Evolutionary conservation across 768 basidiomycete species (phyloP).

Genomic region (Russula dissimulans): DNA sequence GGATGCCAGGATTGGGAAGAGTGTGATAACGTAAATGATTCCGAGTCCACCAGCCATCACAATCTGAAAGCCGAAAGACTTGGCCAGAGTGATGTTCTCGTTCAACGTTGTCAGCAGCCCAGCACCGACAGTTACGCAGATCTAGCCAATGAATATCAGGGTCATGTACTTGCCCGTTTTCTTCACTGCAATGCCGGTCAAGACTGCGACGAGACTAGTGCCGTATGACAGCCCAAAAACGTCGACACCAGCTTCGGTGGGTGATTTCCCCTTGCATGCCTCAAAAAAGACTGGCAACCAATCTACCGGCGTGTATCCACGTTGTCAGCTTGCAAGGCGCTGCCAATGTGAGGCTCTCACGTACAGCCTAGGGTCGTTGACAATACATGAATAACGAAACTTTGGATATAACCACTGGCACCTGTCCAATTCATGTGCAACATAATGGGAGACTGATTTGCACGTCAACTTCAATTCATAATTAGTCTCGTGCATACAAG

Average conservation of each 20-base stretch:
- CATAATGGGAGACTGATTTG: conserved; percentile 26
- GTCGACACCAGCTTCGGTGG: conserved; percentile 30
- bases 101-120: conserved; percentile 29
- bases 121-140: conserved; percentile 27
- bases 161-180: conserved; percentile 30
- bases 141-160: conserved; percentile 32
- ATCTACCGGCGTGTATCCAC: conserved; percentile 24
- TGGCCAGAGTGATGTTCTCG: conserved; percentile 14
- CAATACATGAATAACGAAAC: conserved; percentile 24
- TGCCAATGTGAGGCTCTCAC: neutral
- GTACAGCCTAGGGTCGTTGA: conserved; percentile 17
- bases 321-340: neutral
- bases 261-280: conserved; percentile 30
- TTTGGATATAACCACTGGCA: conserved; percentile 28
- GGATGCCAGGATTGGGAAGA: conserved; percentile 32
- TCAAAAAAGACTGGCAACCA: conserved; percentile 34
- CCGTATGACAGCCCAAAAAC: conserved; percentile 31
- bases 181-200: conserved; percentile 31
- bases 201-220: conserved; percentile 32
- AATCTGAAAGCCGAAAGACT: conserved; percentile 21
- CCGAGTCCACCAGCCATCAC: conserved; percentile 28
- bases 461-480: neutral
- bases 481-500: no score
- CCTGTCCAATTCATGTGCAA: conserved; percentile 28
- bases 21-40: conserved; percentile 23